A percentile compares a stretch with the other conserved stretches of the same genome.
phyloP scores from a whole-genome alignment of 1,139 yeast genomes.

The Kodamaea plutei region DNA sequence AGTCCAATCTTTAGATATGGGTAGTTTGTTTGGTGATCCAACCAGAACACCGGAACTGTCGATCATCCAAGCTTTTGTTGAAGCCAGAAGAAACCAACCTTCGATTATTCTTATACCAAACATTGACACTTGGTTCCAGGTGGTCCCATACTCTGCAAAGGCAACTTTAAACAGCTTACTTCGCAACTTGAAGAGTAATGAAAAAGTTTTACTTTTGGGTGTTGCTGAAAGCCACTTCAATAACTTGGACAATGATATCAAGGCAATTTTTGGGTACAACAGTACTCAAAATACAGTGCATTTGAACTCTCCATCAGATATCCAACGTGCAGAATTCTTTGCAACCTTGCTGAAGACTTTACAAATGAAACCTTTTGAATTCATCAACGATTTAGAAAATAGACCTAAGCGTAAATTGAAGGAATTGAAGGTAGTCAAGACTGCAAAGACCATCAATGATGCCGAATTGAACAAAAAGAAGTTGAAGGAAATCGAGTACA shows the following conservation, averaged over 20 bases:
- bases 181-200: constrained; percentile 65
- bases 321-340: constrained; percentile 52
- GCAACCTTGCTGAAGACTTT: constrained; percentile 52
- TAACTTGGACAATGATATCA: constrained; percentile 34
- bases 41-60: constrained; percentile 82
- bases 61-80: constrained; percentile 79
- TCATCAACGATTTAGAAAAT: constrained; percentile 46
- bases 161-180: constrained; percentile 70
- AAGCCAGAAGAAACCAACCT: constrained; percentile 88
- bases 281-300: constrained; percentile 44
- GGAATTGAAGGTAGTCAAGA: constrained; percentile 26
- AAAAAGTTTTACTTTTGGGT: constrained; percentile 74
- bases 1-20: constrained; percentile 80
- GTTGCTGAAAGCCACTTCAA: constrained; percentile 51
- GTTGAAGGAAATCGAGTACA: constrained; percentile 53
- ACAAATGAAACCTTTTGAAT: constrained; percentile 62
- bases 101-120: constrained; percentile 82
- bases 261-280: constrained; percentile 50
- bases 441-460: constrained; percentile 10
- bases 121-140: constrained; percentile 70
- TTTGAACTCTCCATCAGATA: constrained; percentile 39
- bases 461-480: constrained; percentile 22
- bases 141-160: constrained; percentile 65
- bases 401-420: constrained; percentile 49
- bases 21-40: constrained; percentile 73